phyloP scores from a whole-genome alignment of 2,329 filamentous ascomycete species.

The Epichloe brachyelytri region DNA sequence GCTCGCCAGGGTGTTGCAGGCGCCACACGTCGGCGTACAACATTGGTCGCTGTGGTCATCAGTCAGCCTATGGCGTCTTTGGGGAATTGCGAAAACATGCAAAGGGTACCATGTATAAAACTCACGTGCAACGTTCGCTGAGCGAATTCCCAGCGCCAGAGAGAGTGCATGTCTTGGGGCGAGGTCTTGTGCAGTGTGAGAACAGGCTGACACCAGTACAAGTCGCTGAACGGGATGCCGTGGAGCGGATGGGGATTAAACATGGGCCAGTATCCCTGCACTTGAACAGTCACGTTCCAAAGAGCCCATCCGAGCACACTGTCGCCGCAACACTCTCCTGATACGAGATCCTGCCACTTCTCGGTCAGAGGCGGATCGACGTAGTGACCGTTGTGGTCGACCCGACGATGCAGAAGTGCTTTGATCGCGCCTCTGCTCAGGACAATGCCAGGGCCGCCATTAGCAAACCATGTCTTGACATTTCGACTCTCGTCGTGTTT shows the following conservation, averaged over 20 bases:
- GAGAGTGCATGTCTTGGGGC: constrained; percentile 35
- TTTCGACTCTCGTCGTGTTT: constrained; percentile 16
- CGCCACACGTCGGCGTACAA: constrained; percentile 25
- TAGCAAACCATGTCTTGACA: constrained; percentile 34
- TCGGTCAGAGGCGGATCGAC: constrained; percentile 28
- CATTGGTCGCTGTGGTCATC: constrained; percentile 17
- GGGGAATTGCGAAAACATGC: not conserved
- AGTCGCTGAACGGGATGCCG: constrained; percentile 33
- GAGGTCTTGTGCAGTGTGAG: constrained; percentile 44
- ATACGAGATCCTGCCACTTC: constrained; percentile 33
- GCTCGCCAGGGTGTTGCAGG: constrained; percentile 21
- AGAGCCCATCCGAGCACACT: constrained; percentile 35
- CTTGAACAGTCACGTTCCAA: constrained; percentile 28
- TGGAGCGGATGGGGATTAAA: constrained; percentile 43
- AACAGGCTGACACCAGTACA: constrained; percentile 43
- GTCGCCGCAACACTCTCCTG: constrained; percentile 38
- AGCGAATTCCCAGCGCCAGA: constrained; percentile 42
- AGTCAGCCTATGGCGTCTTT: constrained; percentile 6
- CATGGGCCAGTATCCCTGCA: constrained; percentile 37
- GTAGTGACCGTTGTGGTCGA: constrained; percentile 22
- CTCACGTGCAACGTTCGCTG: constrained; percentile 27
- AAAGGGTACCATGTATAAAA: constrained; percentile 4
- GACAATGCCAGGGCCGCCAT: constrained; percentile 46
- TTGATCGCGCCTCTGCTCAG: constrained; percentile 35
- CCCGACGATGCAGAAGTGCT: constrained; percentile 27